A percentile compares a stretch with the other conserved stretches of the same genome.
Evolutionary conservation across 108 stramenopile species (phyloP).

Genomic region (Mayamaea pseudoterrestris): DNA sequence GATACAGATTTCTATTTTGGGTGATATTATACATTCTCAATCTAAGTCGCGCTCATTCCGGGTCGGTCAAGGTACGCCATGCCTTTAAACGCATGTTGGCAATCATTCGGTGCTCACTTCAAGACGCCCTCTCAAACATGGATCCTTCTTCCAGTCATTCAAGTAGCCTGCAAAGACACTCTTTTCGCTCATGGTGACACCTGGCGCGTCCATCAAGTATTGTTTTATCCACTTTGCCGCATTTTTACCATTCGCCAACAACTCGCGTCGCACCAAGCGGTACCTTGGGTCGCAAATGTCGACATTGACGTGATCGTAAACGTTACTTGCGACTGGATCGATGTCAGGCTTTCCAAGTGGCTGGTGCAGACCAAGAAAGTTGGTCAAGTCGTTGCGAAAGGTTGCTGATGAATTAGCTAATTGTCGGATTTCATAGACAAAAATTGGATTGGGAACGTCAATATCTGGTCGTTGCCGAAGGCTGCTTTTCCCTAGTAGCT

Average conservation of each 20-base stretch:
- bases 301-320: not conserved
- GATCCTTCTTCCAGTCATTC: conserved; percentile 1
- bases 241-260: conserved; percentile 15
- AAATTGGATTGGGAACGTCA: conserved; percentile 16
- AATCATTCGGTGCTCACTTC: too few relatives aligned
- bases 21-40: too few relatives aligned
- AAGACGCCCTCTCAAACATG: too few relatives aligned
- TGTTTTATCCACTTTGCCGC: conserved; percentile 25
- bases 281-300: conserved; percentile 29
- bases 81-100: too few relatives aligned
- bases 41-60: too few relatives aligned
- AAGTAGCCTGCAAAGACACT: not conserved
- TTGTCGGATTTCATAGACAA: conserved; percentile 10
- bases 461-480: too few relatives aligned
- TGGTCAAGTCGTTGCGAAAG: conserved; percentile 7
- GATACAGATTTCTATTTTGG: too few relatives aligned
- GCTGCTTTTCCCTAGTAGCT: too few relatives aligned
- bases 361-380: conserved; percentile 8
- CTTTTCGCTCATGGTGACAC: conserved; percentile 16
- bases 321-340: too few relatives aligned
- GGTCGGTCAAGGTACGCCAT: too few relatives aligned
- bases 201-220: conserved; percentile 21
- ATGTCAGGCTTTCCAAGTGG: too few relatives aligned
- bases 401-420: conserved; percentile 2
- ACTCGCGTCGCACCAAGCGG: conserved; percentile 4